Evolutionary conservation across 768 basidiomycete species (phyloP).

Genomic region (Termitomyces sp.): DNA sequence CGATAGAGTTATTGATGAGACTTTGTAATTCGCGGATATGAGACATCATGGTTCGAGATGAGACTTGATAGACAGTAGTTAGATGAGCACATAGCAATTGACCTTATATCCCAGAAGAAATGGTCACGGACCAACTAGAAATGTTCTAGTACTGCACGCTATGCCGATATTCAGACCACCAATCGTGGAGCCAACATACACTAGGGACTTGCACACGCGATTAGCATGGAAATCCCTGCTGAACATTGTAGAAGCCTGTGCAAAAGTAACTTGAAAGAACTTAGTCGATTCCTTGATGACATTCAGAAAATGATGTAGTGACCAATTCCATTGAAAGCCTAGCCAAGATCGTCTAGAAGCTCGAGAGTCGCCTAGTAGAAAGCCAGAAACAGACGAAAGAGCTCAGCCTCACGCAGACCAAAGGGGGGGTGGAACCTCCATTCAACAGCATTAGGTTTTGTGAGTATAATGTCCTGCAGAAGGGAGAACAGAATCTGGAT

Average conservation of each 20-base stretch:
- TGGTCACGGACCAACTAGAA: background rate
- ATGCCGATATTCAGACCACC: background rate
- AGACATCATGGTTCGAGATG: too few species aligned
- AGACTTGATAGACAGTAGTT: too few species aligned
- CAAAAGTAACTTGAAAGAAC: background rate
- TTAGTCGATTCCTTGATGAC: background rate
- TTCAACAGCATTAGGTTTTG: too few species aligned
- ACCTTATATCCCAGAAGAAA: background rate
- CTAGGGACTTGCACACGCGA: background rate
- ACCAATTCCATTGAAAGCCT: background rate
- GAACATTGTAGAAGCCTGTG: background rate
- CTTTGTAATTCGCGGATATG: background rate
- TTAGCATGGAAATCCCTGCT: background rate
- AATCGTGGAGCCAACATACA: background rate
- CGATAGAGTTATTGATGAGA: slow-evolving; percentile 18
- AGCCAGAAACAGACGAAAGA: background rate
- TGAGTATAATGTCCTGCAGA: too few species aligned
- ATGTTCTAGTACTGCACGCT: background rate
- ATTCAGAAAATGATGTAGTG: background rate
- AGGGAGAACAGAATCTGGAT: too few species aligned
- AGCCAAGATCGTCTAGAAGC: background rate
- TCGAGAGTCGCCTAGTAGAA: background rate
- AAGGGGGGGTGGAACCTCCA: too few species aligned
- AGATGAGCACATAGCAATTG: too few species aligned
- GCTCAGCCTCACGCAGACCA: too few species aligned